These are phyloP conservation scores for Cryptosporidium parvum DNA, from an alignment of 169 alveolate genomes.

Conservation along the genomic window DNA sequence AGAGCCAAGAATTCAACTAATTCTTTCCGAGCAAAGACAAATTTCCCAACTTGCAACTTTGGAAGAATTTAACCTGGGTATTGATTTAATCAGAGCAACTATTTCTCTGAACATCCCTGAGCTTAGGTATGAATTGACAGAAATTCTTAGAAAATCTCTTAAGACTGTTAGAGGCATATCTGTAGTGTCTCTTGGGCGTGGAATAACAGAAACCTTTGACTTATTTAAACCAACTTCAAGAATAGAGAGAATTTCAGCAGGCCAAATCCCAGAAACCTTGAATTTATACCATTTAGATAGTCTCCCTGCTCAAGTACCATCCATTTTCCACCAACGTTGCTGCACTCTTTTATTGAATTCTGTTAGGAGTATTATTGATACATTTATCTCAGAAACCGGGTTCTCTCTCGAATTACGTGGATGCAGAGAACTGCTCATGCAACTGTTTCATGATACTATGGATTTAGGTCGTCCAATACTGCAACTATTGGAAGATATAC, in stretches of 20 bases:
- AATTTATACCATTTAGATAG: constrained; percentile 35
- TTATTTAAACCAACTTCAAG: constrained; percentile 54
- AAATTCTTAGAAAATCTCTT: constrained; percentile 47
- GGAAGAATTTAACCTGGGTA: constrained; percentile 51
- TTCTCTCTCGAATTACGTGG: constrained; percentile 35
- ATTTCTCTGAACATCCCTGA: background rate
- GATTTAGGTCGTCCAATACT: constrained; percentile 73
- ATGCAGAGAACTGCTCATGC: constrained; percentile 60
- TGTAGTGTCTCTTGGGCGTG: constrained; percentile 70
- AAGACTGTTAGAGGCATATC: constrained; percentile 55
- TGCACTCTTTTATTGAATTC: constrained; percentile 40
- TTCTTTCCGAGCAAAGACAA: constrained; percentile 14
- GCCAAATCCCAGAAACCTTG: constrained; percentile 33
- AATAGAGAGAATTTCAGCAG: constrained; percentile 55
- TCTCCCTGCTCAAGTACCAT: constrained; percentile 70
- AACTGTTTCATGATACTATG: constrained; percentile 66
- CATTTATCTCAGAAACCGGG: constrained; percentile 40
- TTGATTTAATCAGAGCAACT: constrained; percentile 46
- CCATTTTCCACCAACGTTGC: constrained; percentile 60
- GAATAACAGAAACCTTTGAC: constrained; percentile 69
- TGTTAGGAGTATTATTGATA: constrained; percentile 49
- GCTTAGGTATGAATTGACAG: constrained; percentile 6
- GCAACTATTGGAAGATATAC: constrained; percentile 69
- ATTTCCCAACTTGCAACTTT: constrained; percentile 47
- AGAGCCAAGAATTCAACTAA: constrained; percentile 28